These are phyloP conservation scores for Paecilomyces formosus DNA, from an alignment of 2,329 filamentous ascomycete genomes.

Conservation along the genomic window DNA sequence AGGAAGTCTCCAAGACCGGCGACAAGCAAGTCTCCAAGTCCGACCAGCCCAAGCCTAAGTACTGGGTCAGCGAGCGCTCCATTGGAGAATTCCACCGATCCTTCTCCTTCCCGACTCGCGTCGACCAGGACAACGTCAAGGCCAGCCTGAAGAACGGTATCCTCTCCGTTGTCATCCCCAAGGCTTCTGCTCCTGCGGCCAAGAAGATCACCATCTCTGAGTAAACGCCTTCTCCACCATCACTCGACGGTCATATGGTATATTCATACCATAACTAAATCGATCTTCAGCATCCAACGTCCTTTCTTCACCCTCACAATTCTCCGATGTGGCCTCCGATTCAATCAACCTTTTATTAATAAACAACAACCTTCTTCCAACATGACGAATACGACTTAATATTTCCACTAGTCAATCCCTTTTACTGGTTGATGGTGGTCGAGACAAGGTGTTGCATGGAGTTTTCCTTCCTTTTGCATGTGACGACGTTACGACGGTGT, in stretches of 20 bases:
- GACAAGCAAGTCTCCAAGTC: slow-evolving; percentile 15
- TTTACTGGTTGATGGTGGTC: background rate
- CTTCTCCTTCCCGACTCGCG: slow-evolving; percentile 49
- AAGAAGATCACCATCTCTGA: slow-evolving; percentile 48
- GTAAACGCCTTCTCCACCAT: slow-evolving; percentile 21
- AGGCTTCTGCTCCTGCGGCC: slow-evolving; percentile 40
- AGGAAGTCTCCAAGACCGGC: slow-evolving; percentile 23
- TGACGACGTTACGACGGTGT: background rate
- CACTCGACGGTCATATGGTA: background rate
- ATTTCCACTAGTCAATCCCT: background rate
- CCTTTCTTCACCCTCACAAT: background rate
- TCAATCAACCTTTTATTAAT: background rate
- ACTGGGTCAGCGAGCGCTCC: slow-evolving; percentile 52
- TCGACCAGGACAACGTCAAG: slow-evolving; percentile 53
- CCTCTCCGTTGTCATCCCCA: slow-evolving; percentile 49
- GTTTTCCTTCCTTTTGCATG: background rate
- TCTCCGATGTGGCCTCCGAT: background rate
- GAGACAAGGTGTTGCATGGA: background rate
- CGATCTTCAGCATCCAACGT: background rate
- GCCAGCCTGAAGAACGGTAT: slow-evolving; percentile 54
- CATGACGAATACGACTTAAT: background rate
- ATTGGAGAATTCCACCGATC: slow-evolving; percentile 51
- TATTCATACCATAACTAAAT: background rate
- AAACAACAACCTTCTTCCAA: background rate
- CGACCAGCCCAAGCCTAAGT: slow-evolving; percentile 22